phyloP scores from a whole-genome alignment of 225 moss, liverwort and hornwort species.

The Straminergon stramineum region DNA sequence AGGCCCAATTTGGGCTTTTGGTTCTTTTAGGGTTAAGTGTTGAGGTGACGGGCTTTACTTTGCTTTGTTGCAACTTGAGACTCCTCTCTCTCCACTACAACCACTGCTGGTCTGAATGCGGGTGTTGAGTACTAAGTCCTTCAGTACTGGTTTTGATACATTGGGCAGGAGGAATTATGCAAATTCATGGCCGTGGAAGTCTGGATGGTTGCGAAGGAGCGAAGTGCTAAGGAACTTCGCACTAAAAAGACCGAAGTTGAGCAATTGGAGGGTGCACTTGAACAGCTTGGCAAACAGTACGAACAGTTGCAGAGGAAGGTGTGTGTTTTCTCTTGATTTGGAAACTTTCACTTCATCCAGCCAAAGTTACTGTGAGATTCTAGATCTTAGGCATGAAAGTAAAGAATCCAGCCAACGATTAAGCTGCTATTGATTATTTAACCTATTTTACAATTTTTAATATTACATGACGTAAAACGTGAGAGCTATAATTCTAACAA shows the following conservation, averaged over 20 bases:
- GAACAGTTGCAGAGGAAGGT: conserved; percentile 67
- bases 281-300: conserved; percentile 73
- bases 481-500: not conserved
- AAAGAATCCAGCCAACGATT: not conserved
- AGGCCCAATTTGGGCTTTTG: not conserved
- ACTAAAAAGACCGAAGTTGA: conserved; percentile 59
- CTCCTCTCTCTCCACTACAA: not conserved
- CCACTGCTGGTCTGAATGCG: not conserved
- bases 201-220: conserved; percentile 80
- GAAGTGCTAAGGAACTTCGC: conserved; percentile 65
- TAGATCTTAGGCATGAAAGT: not conserved
- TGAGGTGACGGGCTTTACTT: not conserved
- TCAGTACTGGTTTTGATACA: not conserved
- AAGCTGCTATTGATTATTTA: not conserved
- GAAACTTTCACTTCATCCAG: not conserved
- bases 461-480: not conserved
- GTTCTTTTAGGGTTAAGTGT: not conserved
- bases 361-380: not conserved
- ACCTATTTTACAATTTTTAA: not conserved
- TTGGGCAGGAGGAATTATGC: conserved; percentile 80
- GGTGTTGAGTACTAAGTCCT: not conserved
- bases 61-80: not conserved
- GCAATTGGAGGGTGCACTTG: conserved; percentile 57
- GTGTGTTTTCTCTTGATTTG: not conserved
- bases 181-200: conserved; percentile 83